Evolutionary conservation across 192 early-diverging fungal species (phyloP), one percentile per base, ranked within the genome.

Genomic region (Rhizophlyctis rosea): DNA sequence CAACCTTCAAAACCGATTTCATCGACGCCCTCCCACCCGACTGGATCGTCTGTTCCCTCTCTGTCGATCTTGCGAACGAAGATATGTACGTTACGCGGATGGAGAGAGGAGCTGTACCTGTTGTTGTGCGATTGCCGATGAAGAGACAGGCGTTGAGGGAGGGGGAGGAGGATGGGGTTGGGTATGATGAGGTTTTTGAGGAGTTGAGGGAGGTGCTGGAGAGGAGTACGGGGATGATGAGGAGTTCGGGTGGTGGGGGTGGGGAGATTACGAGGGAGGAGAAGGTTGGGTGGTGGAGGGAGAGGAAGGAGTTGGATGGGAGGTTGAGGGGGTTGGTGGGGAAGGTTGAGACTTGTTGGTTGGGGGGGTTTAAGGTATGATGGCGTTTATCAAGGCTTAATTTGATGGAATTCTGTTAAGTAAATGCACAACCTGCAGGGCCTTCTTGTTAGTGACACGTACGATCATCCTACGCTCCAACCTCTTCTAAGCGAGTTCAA

Each of bases 251-350:
- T 35, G 61, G 57, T 30, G 56, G 61, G 33, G 63, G 54, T 11
- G n/a, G 57, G 21, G 64, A 64, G 18, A 57, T 62, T 25, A 75
- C 72, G 1, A 59, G 56, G 13, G 71, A 80, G 4, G 87, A 93
- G 36, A 91, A 91, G 55, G 68, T 75, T 7, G 57, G 74, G 25
- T 99, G 96, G 96, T 96, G 93, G 93, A 80, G 75, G 44, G 71
- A 63, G 4, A 77, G 96, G 24, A 74, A 81, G n/a, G 57, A 59
- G 25, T 63, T 98, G 18, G 93, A 99, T 70, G 63, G 66, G 2
- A 79, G 81, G 27, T 57, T 99, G 35, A 77, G 84, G 47, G 59
- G 56, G 3, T 56, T 94, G 33, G 64, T 98, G 25, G 62, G 39
- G 0, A 66, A 64, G 16, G 83, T 99, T 14, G 91, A 99, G 60